A percentile compares a stretch with the other conserved stretches of the same genome.
phyloP scores from a whole-genome alignment of 2,329 filamentous ascomycete species.

The Penicillium thymicola region DNA sequence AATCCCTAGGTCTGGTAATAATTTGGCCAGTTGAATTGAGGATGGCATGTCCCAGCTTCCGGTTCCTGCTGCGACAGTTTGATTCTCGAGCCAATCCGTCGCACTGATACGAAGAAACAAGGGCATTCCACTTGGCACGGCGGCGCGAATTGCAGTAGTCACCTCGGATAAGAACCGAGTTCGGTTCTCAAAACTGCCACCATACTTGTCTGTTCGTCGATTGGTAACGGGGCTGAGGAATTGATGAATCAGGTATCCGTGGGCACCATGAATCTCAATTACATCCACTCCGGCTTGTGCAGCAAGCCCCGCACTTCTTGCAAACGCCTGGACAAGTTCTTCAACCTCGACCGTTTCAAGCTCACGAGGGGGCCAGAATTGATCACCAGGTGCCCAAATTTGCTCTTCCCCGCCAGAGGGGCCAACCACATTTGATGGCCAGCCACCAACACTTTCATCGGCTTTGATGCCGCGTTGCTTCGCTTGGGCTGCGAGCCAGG shows the following conservation, averaged over 20 bases:
- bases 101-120: slow-evolving; percentile 68
- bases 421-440: slow-evolving; percentile 50
- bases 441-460: slow-evolving; percentile 51
- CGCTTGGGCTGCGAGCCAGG: slow-evolving; percentile 36
- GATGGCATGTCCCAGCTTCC: slow-evolving; percentile 42
- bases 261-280: slow-evolving; percentile 75
- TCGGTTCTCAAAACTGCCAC: slow-evolving; percentile 59
- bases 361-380: slow-evolving; percentile 61
- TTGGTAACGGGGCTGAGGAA: slow-evolving; percentile 71
- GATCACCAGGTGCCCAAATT: slow-evolving; percentile 59
- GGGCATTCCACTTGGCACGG: slow-evolving; percentile 65
- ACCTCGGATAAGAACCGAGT: slow-evolving; percentile 64
- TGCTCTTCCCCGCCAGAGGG: slow-evolving; percentile 47
- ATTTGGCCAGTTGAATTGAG: slow-evolving; percentile 40
- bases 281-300: slow-evolving; percentile 70
- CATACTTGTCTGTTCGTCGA: slow-evolving; percentile 57
- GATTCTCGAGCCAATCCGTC: slow-evolving; percentile 67
- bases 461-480: slow-evolving; percentile 35
- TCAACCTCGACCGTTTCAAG: slow-evolving; percentile 67
- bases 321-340: slow-evolving; percentile 59
- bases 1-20: slow-evolving; percentile 41
- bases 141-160: slow-evolving; percentile 56
- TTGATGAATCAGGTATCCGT: slow-evolving; percentile 69
- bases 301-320: slow-evolving; percentile 55
- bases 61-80: slow-evolving; percentile 17